Evolutionary conservation across 305 asterid species (phyloP).

Genomic region (Fraxinus baroniana): DNA sequence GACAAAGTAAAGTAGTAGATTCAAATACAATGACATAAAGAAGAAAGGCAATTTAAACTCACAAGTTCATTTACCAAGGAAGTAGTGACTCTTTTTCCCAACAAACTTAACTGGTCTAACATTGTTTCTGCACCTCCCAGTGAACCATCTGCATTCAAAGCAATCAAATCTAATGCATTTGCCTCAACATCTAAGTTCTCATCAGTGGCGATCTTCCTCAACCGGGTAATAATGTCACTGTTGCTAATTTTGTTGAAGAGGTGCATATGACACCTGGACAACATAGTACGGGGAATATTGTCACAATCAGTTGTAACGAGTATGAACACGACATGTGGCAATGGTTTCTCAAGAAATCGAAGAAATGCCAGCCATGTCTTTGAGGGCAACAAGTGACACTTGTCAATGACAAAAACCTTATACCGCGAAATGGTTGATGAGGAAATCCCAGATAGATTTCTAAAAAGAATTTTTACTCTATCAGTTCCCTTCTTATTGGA

Average conservation of each 20-base stretch:
- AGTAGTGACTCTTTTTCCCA: slow-evolving; percentile 73
- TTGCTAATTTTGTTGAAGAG: slow-evolving; percentile 68
- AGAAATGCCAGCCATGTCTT: slow-evolving; percentile 79
- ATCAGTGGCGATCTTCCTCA: slow-evolving; percentile 57
- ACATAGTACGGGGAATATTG: slow-evolving; percentile 64
- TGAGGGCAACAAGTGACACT: slow-evolving; percentile 81
- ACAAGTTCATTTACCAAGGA: slow-evolving; percentile 92
- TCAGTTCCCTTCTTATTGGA: slow-evolving; percentile 62
- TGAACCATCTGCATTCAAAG: slow-evolving; percentile 83
- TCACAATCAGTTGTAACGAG: slow-evolving; percentile 73
- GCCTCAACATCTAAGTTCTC: slow-evolving; percentile 73
- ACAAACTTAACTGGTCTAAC: slow-evolving; percentile 86
- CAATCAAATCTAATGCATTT: slow-evolving; percentile 80
- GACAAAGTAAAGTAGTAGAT: not conserved
- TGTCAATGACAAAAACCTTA: slow-evolving; percentile 65
- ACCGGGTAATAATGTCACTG: slow-evolving; percentile 57
- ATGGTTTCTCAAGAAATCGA: slow-evolving; percentile 68
- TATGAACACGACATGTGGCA: slow-evolving; percentile 58
- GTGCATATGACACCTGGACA: slow-evolving; percentile 81
- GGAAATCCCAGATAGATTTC: slow-evolving; percentile 37
- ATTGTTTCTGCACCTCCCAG: slow-evolving; percentile 86
- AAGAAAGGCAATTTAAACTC: slow-evolving; percentile 36
- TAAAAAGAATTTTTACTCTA: slow-evolving; percentile 47
- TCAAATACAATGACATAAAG: not conserved
- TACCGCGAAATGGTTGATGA: slow-evolving; percentile 39